Conservation (phyloP, 331 rosid species). For the Acacia pycnantha region DNA sequence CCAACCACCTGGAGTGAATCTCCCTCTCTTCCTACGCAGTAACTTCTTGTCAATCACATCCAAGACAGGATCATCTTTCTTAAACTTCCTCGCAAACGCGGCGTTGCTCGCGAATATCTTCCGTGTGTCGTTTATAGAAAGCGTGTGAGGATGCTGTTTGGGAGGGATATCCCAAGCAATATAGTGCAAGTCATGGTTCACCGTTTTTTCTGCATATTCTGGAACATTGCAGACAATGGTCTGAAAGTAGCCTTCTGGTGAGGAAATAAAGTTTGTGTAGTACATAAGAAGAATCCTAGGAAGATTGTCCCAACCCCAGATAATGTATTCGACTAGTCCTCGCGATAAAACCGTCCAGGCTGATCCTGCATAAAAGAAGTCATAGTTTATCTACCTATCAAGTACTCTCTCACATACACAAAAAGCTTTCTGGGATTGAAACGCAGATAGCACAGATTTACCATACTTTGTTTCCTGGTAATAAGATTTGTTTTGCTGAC, state of each 20-base stretch:
- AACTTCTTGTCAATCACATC: slow-evolving; percentile 60
- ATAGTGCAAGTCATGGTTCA: slow-evolving; percentile 78
- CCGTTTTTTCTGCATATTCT: slow-evolving; percentile 64
- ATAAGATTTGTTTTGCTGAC: no score
- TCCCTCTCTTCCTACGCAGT: slow-evolving; percentile 43
- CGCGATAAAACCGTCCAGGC: slow-evolving; percentile 92
- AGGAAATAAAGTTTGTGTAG: slow-evolving; percentile 72
- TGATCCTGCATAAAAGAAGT: slow-evolving; percentile 61
- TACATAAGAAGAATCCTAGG: slow-evolving; percentile 96
- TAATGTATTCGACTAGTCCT: slow-evolving; percentile 64
- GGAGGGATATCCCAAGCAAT: slow-evolving; percentile 95
- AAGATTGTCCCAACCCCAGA: slow-evolving; percentile 98
- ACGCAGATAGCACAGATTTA: neutral
- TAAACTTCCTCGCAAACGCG: slow-evolving; percentile 83
- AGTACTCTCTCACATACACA: neutral
- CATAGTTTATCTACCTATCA: neutral
- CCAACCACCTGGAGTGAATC: slow-evolving; percentile 91
- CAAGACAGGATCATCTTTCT: slow-evolving; percentile 56
- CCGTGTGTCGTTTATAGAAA: slow-evolving; percentile 63
- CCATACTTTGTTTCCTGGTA: neutral
- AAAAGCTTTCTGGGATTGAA: neutral
- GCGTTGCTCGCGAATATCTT: slow-evolving; percentile 72
- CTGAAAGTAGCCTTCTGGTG: slow-evolving; percentile 98
- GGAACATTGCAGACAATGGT: slow-evolving; percentile 89
- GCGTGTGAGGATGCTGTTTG: slow-evolving; percentile 82